A percentile compares a stretch with the other conserved stretches of the same genome.
Evolutionary conservation across 768 basidiomycete genomes (phyloP).

Genomic region (Pleurotus sapidus): DNA sequence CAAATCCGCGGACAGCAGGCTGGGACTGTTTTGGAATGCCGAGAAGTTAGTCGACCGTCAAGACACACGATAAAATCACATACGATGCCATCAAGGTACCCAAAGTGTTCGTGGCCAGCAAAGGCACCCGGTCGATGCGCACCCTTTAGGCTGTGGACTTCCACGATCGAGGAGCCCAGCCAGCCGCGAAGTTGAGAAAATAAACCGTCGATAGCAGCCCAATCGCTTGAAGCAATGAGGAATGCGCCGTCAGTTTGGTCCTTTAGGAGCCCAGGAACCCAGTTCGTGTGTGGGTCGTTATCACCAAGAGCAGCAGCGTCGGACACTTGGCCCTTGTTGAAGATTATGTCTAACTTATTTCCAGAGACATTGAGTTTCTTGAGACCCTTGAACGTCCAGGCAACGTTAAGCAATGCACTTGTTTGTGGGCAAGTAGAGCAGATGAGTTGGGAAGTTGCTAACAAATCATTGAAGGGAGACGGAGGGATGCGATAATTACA

Average conservation of each 20-base stretch:
- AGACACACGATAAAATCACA: neutral
- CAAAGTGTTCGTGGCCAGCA: constrained; percentile 25
- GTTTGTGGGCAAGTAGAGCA: constrained; percentile 9
- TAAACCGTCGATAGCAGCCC: constrained; percentile 2
- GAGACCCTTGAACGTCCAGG: constrained; percentile 17
- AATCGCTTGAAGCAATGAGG: constrained; percentile 15
- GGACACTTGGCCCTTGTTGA: constrained; percentile 10
- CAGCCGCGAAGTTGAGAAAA: constrained; percentile 5
- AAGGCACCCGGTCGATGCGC: constrained; percentile 19
- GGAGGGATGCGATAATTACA: neutral
- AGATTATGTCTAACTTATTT: constrained; percentile 10
- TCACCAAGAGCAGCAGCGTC: constrained; percentile 10
- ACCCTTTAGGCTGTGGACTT: constrained; percentile 13
- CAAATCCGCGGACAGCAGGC: constrained; percentile 14
- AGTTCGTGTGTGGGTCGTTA: constrained; percentile 9
- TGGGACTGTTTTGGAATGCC: neutral
- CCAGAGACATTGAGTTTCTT: constrained; percentile 11
- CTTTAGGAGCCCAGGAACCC: constrained; percentile 12
- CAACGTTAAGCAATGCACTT: constrained; percentile 17
- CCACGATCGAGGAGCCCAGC: constrained; percentile 10
- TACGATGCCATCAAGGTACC: constrained; percentile 18
- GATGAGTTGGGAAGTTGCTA: constrained; percentile 15
- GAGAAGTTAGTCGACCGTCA: neutral
- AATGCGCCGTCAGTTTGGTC: constrained; percentile 17
- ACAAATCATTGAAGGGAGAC: neutral